Percentiles rank a stretch among this genome's conserved stretches.
Evolutionary conservation across 2,329 filamentous ascomycete genomes (phyloP).

Genomic region (Talaromyces funiculosus): DNA sequence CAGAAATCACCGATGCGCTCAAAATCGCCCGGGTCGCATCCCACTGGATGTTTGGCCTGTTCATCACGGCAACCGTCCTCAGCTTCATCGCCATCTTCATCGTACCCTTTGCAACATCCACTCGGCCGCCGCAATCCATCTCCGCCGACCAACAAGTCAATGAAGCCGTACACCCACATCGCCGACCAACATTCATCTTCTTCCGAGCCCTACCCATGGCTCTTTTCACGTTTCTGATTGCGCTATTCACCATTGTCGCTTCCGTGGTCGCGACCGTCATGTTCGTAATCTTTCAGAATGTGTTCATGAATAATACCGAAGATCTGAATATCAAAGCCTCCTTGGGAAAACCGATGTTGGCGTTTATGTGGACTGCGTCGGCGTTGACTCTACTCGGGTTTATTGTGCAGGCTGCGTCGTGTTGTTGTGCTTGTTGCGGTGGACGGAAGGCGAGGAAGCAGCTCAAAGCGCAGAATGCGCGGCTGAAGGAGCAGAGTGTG

Average conservation of each 20-base stretch:
- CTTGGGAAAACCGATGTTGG: slow-evolving; percentile 70
- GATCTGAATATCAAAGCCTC: slow-evolving; percentile 70
- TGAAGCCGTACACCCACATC: slow-evolving; percentile 28
- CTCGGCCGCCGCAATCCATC: slow-evolving; percentile 32
- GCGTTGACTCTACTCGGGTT: slow-evolving; percentile 64
- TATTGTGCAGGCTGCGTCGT: slow-evolving; percentile 66
- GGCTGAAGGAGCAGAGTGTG: neutral
- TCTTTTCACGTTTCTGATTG: slow-evolving; percentile 61
- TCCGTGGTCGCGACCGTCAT: slow-evolving; percentile 75
- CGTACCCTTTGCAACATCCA: slow-evolving; percentile 48
- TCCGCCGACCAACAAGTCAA: slow-evolving; percentile 24
- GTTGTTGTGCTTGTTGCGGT: slow-evolving; percentile 58
- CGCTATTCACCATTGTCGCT: slow-evolving; percentile 63
- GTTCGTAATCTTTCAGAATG: slow-evolving; percentile 73
- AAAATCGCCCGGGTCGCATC: slow-evolving; percentile 68
- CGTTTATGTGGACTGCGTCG: slow-evolving; percentile 81
- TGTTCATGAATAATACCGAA: slow-evolving; percentile 60
- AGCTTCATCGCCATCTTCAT: slow-evolving; percentile 67
- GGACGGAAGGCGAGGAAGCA: slow-evolving; percentile 34
- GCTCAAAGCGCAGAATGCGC: slow-evolving; percentile 19
- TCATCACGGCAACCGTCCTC: slow-evolving; percentile 65
- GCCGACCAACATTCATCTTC: slow-evolving; percentile 32
- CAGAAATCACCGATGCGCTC: slow-evolving; percentile 66
- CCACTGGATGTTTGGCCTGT: slow-evolving; percentile 84
- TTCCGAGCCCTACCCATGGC: slow-evolving; percentile 60